These are phyloP conservation scores for Hypoxylon trugodes DNA, from an alignment of 495 filamentous ascomycete species.

Conservation along the genomic window DNA sequence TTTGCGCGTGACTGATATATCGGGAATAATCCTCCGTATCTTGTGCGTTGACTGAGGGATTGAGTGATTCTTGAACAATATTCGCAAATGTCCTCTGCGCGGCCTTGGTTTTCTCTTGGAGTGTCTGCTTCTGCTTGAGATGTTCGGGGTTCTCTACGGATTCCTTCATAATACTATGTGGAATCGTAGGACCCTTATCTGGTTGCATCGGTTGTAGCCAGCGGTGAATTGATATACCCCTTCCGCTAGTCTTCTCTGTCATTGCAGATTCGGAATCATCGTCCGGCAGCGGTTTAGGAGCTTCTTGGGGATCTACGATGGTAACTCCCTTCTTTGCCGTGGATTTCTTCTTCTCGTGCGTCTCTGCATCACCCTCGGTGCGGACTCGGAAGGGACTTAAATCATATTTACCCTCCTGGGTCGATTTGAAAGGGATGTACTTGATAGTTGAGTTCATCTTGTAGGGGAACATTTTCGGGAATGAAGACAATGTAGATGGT, in stretches of 20 bases:
- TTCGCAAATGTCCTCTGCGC: conserved; percentile 90
- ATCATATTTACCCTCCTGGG: conserved; percentile 76
- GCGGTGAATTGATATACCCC: conserved; percentile 58
- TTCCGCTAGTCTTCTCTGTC: conserved; percentile 45
- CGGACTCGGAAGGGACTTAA: conserved; percentile 85
- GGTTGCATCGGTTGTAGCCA: conserved; percentile 59
- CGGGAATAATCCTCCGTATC: conserved; percentile 87
- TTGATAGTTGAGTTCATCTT: conserved; percentile 87
- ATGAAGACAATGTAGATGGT: conserved; percentile 82
- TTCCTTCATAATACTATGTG: conserved; percentile 61
- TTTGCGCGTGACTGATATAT: conserved; percentile 92
- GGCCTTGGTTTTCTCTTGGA: conserved; percentile 70
- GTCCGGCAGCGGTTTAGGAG: conserved; percentile 39
- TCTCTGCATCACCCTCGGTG: conserved; percentile 57
- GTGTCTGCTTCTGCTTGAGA: conserved; percentile 50
- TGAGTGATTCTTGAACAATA: conserved; percentile 78
- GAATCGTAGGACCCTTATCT: conserved; percentile 45
- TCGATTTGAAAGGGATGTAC: conserved; percentile 77
- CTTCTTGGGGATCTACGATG: conserved; percentile 64
- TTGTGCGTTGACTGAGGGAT: conserved; percentile 73
- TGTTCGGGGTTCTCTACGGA: conserved; percentile 35
- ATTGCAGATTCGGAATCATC: conserved; percentile 50
- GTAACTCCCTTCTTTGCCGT: conserved; percentile 66
- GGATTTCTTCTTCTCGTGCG: conserved; percentile 57
- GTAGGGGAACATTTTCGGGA: conserved; percentile 87